phyloP scores from a whole-genome alignment of 1,139 yeast species.

The Fermentozyma sake region DNA sequence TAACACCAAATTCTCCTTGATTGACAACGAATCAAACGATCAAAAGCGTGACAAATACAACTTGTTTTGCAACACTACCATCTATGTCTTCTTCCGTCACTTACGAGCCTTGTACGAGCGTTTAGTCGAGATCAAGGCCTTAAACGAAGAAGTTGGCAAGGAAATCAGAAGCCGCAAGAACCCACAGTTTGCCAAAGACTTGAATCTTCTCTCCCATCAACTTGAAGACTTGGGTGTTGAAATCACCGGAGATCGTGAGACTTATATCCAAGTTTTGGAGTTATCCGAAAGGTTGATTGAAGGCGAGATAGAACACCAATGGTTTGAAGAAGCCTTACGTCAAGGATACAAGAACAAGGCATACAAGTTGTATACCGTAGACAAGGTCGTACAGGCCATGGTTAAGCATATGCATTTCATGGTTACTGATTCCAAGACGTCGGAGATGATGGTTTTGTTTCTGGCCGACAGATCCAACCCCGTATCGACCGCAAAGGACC shows the following conservation, averaged over 20 bases:
- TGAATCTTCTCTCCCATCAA: slow-evolving; percentile 78
- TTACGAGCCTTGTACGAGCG: slow-evolving; percentile 79
- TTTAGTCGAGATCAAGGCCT: slow-evolving; percentile 66
- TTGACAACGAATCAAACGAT: slow-evolving; percentile 17
- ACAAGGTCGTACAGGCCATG: slow-evolving; percentile 85
- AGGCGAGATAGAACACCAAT: slow-evolving; percentile 89
- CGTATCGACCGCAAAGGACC: slow-evolving; percentile 75
- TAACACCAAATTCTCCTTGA: slow-evolving; percentile 28
- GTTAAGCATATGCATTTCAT: slow-evolving; percentile 84
- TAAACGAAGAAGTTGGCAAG: slow-evolving; percentile 61
- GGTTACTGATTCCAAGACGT: slow-evolving; percentile 74
- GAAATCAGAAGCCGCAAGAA: slow-evolving; percentile 64
- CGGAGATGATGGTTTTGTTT: slow-evolving; percentile 76
- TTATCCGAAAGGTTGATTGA: slow-evolving; percentile 77
- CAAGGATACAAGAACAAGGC: slow-evolving; percentile 95
- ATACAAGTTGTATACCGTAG: slow-evolving; percentile 86
- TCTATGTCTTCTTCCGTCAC: slow-evolving; percentile 87
- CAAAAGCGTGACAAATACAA: slow-evolving; percentile 53
- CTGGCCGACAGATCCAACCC: slow-evolving; percentile 70
- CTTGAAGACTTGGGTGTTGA: slow-evolving; percentile 76
- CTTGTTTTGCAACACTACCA: slow-evolving; percentile 85
- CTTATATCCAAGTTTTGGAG: slow-evolving; percentile 71
- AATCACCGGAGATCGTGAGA: slow-evolving; percentile 61
- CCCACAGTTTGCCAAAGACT: slow-evolving; percentile 85
- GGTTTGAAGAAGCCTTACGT: slow-evolving; percentile 93